Base-by-base conservation (phyloP, 108 stramenopile genomes). In the Nannochloropsis oceanica region DNA sequence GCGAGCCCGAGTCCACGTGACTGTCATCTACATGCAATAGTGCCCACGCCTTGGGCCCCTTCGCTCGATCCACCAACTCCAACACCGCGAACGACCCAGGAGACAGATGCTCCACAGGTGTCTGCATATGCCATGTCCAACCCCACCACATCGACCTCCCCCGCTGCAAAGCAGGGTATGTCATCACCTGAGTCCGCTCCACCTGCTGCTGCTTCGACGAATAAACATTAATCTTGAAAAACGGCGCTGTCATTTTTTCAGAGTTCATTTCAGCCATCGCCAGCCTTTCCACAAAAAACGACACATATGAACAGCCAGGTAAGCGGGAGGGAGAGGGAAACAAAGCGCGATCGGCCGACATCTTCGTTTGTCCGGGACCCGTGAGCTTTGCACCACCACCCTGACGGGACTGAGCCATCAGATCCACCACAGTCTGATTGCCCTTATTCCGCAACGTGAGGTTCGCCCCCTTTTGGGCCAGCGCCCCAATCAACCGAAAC, bases 81-180 rank as follows among this genome's bases (percentile, higher is more conserved):
- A 89, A 46, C 26, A 86, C 82, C 34, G 85, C 46, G 42, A 83
- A 59, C 27, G 82, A 83, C 2, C 85, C 82, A 2, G 88, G 24
- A 25, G 82, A 85, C 24, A 91, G 86, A 43, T 90, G 90, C 83
- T 91, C 91, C 42, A 91, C 26, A 13, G 91, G 90, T 5, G 90
- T 91, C 25, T 89, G 90, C 91, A 91, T 91, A 87, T 90, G 86
- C 90, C 90, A 91, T 26, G 88, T 87, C 44, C 43, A 44, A 2
- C 88, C 91, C 91, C 91, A 91, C 88, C 89, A 91, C 25, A 91
- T 85, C 84, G 88, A 87, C 59, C 83, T 84, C 13, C 84, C 34
- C 22, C 90, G 80, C 81, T 42, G 43, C 43, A 85, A 81, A 7
- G 84, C 88, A 0, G 88, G 84, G 0, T 81, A 84, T n/a, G 80